Conservation (phyloP, 176 grass and related monocot genomes). For the Raddia distichophylla region DNA sequence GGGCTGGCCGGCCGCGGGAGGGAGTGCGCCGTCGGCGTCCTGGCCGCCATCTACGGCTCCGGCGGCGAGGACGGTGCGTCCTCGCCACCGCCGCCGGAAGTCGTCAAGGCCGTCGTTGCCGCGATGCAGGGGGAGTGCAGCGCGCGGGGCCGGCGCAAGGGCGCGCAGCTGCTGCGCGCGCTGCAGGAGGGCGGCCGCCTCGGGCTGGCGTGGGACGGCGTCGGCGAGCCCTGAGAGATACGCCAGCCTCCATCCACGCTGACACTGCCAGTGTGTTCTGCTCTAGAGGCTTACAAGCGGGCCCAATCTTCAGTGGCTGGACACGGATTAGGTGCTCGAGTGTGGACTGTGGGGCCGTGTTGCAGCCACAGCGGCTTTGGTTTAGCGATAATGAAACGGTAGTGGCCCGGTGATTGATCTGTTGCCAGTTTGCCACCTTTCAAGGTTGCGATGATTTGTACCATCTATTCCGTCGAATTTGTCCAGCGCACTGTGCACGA, state of each 20-base stretch:
- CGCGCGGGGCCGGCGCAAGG: constrained; percentile 76
- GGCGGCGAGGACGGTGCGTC: background rate
- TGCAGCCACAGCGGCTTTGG: background rate
- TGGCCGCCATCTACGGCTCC: constrained; percentile 63
- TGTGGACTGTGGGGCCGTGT: background rate
- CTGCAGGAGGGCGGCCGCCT: constrained; percentile 77
- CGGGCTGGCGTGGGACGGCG: constrained; percentile 81
- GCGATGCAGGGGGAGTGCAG: constrained; percentile 96
- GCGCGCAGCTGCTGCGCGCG: constrained; percentile 76
- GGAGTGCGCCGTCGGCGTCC: constrained; percentile 89
- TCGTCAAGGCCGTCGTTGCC: constrained; percentile 71
- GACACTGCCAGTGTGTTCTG: background rate
- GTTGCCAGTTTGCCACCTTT: constrained; percentile 41
- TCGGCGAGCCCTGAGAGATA: constrained; percentile 53
- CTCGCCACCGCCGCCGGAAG: constrained; percentile 62
- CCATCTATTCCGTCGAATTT: constrained; percentile 26
- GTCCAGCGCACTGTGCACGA: background rate
- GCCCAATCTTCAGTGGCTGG: background rate
- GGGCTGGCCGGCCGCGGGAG: constrained; percentile 62
- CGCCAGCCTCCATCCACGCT: background rate
- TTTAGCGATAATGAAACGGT: constrained; percentile 26
- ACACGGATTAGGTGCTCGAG: background rate
- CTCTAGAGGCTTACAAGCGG: background rate
- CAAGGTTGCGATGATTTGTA: constrained; percentile 45
- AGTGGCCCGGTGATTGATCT: constrained; percentile 11